Percentiles rank a stretch among this genome's conserved stretches.
Conservation (phyloP, 352 stramenopile species). For the Pythium brachiatum region DNA sequence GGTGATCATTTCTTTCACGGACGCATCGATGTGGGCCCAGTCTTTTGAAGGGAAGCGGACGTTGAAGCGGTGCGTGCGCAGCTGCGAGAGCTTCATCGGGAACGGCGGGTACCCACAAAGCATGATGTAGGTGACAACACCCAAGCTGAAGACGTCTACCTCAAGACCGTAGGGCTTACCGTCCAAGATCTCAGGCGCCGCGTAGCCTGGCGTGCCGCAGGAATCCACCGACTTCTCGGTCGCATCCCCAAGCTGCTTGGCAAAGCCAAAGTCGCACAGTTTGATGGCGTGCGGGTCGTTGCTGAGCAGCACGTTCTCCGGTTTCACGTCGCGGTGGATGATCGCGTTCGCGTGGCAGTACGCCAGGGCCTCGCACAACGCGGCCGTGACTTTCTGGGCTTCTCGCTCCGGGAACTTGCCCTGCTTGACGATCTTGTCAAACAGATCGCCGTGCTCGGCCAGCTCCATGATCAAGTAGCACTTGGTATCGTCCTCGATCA, state of each 20-base stretch:
- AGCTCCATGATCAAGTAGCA: conserved; percentile 99
- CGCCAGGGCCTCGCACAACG: conserved; percentile 85
- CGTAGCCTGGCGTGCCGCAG: conserved; percentile 83
- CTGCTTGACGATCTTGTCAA: conserved; percentile 85
- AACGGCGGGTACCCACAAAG: conserved; percentile 86
- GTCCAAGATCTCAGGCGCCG: conserved; percentile 81
- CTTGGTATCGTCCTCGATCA: conserved; percentile 93
- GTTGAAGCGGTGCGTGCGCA: conserved; percentile 80
- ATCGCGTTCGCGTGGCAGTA: conserved; percentile 91
- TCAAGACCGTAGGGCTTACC: conserved; percentile 78
- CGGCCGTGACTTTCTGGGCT: conserved; percentile 62
- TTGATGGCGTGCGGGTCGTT: conserved; percentile 60
- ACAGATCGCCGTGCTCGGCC: conserved; percentile 88
- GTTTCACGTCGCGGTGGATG: conserved; percentile 86
- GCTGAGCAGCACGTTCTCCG: conserved; percentile 82
- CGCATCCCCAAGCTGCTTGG: conserved; percentile 55
- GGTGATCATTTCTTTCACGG: conserved; percentile 74
- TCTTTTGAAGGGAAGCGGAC: conserved; percentile 82
- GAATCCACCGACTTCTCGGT: conserved; percentile 75
- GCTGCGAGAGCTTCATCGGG: conserved; percentile 83
- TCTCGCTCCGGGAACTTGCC: conserved; percentile 68
- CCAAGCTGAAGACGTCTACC: conserved; percentile 88
- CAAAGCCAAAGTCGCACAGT: conserved; percentile 87
- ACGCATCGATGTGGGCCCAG: conserved; percentile 54
- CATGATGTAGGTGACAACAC: conserved; percentile 88